phyloP scores from a whole-genome alignment of 495 filamentous ascomycete genomes.

The Neurospora sp. region DNA sequence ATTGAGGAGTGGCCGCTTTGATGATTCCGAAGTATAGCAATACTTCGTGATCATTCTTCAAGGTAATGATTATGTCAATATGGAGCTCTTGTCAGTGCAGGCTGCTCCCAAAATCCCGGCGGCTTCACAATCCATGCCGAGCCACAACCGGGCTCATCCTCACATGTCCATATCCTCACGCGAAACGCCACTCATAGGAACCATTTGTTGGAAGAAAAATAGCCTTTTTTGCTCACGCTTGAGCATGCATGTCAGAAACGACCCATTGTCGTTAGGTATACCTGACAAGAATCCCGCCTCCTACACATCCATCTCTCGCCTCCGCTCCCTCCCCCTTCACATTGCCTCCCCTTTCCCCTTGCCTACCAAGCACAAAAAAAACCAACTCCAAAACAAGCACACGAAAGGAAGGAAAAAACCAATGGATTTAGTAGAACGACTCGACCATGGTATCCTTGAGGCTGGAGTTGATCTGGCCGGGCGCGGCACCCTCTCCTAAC shows the following conservation, averaged over 20 bases:
- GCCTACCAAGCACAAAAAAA: not conserved
- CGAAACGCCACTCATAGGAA: not conserved
- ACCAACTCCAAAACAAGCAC: not conserved
- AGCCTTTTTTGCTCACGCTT: not conserved
- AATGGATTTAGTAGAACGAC: conserved; percentile 70
- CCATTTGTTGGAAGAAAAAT: not conserved
- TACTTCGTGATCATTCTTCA: not conserved
- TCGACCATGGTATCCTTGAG: conserved; percentile 98
- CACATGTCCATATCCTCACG: not conserved
- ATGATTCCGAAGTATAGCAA: not conserved
- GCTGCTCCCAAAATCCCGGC: not conserved
- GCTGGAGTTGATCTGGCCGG: conserved; percentile 60
- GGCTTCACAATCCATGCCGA: not conserved
- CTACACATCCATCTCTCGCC: not conserved
- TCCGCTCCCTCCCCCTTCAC: not conserved
- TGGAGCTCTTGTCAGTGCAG: not conserved
- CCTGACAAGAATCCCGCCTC: not conserved
- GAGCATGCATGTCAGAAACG: not conserved
- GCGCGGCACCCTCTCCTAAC: conserved; percentile 76
- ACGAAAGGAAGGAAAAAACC: not conserved
- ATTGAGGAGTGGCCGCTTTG: not conserved
- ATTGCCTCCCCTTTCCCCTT: not conserved
- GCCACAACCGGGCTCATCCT: not conserved
- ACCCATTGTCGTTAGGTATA: conserved; percentile 1
- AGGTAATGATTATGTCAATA: not conserved